Conservation (phyloP, 2,329 filamentous ascomycete species). For the Cercospora zeina region DNA sequence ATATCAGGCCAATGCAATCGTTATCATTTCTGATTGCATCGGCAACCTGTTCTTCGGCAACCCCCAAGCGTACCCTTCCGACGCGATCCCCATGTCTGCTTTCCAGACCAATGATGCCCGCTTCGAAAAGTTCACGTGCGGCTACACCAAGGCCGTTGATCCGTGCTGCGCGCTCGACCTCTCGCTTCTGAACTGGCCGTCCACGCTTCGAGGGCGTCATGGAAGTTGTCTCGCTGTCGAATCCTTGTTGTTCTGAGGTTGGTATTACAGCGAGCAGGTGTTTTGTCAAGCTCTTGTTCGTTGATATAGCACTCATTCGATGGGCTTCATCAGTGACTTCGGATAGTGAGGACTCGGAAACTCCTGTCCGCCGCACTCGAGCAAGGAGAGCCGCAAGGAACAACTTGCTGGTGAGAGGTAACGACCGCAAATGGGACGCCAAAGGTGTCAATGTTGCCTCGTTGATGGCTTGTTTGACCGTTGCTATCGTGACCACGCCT, state of each 20-base stretch:
- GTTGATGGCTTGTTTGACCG: slow-evolving; percentile 89
- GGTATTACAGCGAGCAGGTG: slow-evolving; percentile 55
- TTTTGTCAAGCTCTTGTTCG: slow-evolving; percentile 60
- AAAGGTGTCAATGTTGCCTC: slow-evolving; percentile 92
- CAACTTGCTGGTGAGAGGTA: slow-evolving; percentile 80
- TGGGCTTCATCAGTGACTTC: slow-evolving; percentile 87
- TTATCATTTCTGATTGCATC: slow-evolving; percentile 84
- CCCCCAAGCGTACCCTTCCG: slow-evolving; percentile 79
- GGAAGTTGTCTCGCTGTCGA: slow-evolving; percentile 35
- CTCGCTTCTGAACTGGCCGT: slow-evolving; percentile 37
- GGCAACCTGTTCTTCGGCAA: slow-evolving; percentile 88
- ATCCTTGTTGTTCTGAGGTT: slow-evolving; percentile 32
- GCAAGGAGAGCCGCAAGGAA: slow-evolving; percentile 80
- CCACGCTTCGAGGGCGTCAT: slow-evolving; percentile 39
- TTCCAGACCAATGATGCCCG: slow-evolving; percentile 84
- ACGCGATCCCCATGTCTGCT: slow-evolving; percentile 74
- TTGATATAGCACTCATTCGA: slow-evolving; percentile 62
- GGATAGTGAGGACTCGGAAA: slow-evolving; percentile 82
- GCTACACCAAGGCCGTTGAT: slow-evolving; percentile 67
- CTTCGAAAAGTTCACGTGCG: slow-evolving; percentile 79
- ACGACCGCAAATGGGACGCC: slow-evolving; percentile 79
- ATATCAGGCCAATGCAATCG: slow-evolving; percentile 77
- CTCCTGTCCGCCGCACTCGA: slow-evolving; percentile 75
- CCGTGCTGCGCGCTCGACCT: slow-evolving; percentile 46
- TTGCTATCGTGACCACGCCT: slow-evolving; percentile 80